Evolutionary conservation across 306 rosid species (phyloP), one percentile per base, ranked within the genome.

Genomic region (Heteromeles arbutifolia): DNA sequence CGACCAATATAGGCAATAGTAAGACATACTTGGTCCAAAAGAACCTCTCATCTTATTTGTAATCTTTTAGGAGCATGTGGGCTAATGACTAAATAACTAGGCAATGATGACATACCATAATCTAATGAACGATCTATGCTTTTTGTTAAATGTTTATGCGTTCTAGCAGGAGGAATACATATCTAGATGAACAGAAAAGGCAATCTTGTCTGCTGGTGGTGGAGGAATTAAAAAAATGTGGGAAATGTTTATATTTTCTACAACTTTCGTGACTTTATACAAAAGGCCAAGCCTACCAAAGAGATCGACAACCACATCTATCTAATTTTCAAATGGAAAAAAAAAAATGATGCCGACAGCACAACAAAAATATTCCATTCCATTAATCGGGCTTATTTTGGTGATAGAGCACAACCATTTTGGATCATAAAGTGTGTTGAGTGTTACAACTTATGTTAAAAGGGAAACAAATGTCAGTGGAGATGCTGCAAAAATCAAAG

Each of bases 131-230:
- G 31, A 34, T 65, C 10, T 31, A 0, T 28, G 41, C 41, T 29
- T 63, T 25, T 63, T 15, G 2, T 28, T 31, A 17, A 29, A 29
- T 31, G 65, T 11, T 13, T 26, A 12, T 12, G 32, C 54, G 3
- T 48, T 48, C 54, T 17, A 48, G 18, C 54, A 6, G 54, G 21
- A 48, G 3, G 17, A 37, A 37, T 6, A 29, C 34, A 29, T 29
- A 63, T 28, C 12, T 7, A 8, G 5, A 4, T 26, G 74, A 29
- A 29, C n/a, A 31, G 4, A 34, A 34, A 34, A 37, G n/a, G 24
- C 54, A 24, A 53, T 56, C 15, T 34, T 34, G 10, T 72, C 45
- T 8, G 76, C 54, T 72, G 76, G 41, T 22, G 76, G 76, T 72
- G 76, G 37, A 56, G 67, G 22, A 8, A 69, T n/a, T 24, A 2